These are phyloP conservation scores for Seiridium unicorne DNA, from an alignment of 2,329 filamentous ascomycete genomes.

Conservation along the genomic window DNA sequence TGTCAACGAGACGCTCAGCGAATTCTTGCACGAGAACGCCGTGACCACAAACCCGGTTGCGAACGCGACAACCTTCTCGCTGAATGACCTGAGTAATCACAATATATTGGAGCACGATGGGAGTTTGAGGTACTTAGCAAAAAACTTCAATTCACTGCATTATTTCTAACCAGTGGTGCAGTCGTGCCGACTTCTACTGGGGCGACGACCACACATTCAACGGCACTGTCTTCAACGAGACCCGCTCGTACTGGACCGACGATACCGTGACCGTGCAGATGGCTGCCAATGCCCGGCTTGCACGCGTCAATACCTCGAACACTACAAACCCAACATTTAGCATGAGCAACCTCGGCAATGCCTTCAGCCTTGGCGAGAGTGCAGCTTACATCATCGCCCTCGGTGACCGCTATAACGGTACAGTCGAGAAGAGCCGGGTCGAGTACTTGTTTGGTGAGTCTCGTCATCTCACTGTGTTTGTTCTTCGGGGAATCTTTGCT, in stretches of 20 bases:
- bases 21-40: not conserved
- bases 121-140: not conserved
- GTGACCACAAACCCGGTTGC: not conserved
- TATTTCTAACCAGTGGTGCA: not conserved
- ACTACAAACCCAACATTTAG: slow-evolving; percentile 17
- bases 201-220: slow-evolving; percentile 4
- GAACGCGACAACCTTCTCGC: slow-evolving; percentile 5
- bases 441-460: slow-evolving; percentile 6
- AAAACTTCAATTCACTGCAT: not conserved
- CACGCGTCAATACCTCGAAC: slow-evolving; percentile 15
- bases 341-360: not conserved
- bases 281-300: slow-evolving; percentile 14
- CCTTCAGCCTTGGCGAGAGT: not conserved
- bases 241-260: slow-evolving; percentile 15
- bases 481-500: not conserved
- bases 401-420: not conserved
- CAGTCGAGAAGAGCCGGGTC: not conserved
- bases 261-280: slow-evolving; percentile 15
- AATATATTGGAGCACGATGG: slow-evolving; percentile 12
- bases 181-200: slow-evolving; percentile 5
- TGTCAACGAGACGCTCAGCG: not conserved
- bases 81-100: slow-evolving; percentile 6
- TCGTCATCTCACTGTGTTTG: not conserved
- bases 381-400: not conserved
- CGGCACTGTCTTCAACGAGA: slow-evolving; percentile 16